Percentiles rank a stretch among this genome's conserved stretches.
phyloP scores from a whole-genome alignment of 1,284 basidiomycete species.

The Moesziomyces sp. region DNA sequence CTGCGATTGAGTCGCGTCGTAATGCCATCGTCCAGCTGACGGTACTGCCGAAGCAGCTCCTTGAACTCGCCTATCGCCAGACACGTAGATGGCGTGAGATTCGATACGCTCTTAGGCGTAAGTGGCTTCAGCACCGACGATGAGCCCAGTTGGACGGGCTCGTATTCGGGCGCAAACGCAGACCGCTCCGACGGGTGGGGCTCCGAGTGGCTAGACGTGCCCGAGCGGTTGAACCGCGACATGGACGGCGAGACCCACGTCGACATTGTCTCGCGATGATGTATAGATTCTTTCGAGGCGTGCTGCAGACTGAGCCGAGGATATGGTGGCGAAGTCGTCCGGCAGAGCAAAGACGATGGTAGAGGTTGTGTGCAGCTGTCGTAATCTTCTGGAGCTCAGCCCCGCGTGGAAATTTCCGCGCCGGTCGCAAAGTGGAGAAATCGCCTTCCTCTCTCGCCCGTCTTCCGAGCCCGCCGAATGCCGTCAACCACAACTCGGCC shows the following conservation, averaged over 20 bases:
- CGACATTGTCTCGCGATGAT: constrained; percentile 3
- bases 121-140: constrained; percentile 31
- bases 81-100: constrained; percentile 51
- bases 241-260: constrained; percentile 41
- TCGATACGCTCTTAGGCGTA: constrained; percentile 37
- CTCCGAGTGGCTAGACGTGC: constrained; percentile 1
- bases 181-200: constrained; percentile 1
- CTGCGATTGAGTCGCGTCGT: constrained; percentile 59
- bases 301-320: not conserved
- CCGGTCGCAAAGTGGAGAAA: constrained; percentile 3
- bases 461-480: constrained; percentile 4
- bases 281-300: no score
- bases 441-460: constrained; percentile 3
- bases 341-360: not conserved
- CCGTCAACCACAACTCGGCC: not conserved
- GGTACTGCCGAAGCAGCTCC: constrained; percentile 60
- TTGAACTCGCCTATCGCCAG: constrained; percentile 56
- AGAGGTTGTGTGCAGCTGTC: not conserved
- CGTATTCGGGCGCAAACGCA: constrained; percentile 18
- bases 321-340: no score
- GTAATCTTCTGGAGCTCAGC: constrained; percentile 31
- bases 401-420: not conserved
- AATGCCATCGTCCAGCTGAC: constrained; percentile 60
- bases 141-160: constrained; percentile 34
- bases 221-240: constrained; percentile 25